phyloP scores from a whole-genome alignment of 2,329 filamentous ascomycete species.

The Aphanoascus verrucosus region DNA sequence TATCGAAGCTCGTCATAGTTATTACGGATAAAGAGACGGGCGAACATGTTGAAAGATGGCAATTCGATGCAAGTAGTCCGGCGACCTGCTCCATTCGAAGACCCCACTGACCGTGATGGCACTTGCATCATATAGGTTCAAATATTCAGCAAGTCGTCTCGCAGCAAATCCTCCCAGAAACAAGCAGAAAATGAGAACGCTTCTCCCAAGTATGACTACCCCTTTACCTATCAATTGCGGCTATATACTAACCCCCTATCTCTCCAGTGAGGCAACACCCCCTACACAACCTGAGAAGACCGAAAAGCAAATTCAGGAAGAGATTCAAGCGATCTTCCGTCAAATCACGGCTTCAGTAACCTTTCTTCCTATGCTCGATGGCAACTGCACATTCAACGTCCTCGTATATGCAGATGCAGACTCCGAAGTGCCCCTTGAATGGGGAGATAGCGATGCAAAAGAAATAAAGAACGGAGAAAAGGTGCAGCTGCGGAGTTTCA shows the following conservation, averaged over 20 bases:
- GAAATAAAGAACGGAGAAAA: conserved; percentile 92
- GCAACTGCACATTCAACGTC: conserved; percentile 97
- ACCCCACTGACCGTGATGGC: background rate
- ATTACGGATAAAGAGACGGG: conserved; percentile 96
- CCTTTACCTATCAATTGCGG: background rate
- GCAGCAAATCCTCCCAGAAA: conserved; percentile 41
- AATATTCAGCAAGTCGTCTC: conserved; percentile 45
- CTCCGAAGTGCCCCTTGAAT: conserved; percentile 92
- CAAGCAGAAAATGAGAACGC: conserved; percentile 45
- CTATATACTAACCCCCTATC: background rate
- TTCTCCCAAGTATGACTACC: conserved; percentile 39
- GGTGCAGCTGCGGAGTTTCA: conserved; percentile 90
- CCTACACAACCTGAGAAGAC: conserved; percentile 55
- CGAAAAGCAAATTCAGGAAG: conserved; percentile 84
- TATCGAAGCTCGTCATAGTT: conserved; percentile 91
- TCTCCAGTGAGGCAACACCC: conserved; percentile 2
- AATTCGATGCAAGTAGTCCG: conserved; percentile 65
- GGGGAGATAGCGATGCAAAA: conserved; percentile 96
- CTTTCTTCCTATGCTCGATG: conserved; percentile 84
- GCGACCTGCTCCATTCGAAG: background rate
- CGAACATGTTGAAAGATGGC: conserved; percentile 92
- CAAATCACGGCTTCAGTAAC: conserved; percentile 97
- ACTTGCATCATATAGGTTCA: conserved; percentile 36
- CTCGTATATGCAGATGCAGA: conserved; percentile 95
- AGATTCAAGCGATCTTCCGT: conserved; percentile 93